phyloP scores from a whole-genome alignment of 2,329 filamentous ascomycete species.

The Clarireedia sp. region DNA sequence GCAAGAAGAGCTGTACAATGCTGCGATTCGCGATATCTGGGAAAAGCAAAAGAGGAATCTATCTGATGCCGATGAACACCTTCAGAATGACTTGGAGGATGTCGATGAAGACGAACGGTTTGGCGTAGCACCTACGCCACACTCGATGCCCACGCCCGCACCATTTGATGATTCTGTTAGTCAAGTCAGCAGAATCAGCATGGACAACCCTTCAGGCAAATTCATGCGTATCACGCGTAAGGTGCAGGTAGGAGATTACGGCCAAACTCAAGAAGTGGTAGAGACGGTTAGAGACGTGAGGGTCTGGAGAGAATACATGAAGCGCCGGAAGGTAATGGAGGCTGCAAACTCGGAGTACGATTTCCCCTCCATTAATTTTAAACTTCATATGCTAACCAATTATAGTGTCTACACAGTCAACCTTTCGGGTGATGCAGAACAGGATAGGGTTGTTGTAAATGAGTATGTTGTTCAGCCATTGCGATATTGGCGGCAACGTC shows the following conservation, averaged over 20 bases:
- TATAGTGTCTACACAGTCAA: slow-evolving; percentile 49
- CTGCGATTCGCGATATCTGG: slow-evolving; percentile 89
- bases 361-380: not conserved
- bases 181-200: slow-evolving; percentile 62
- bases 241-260: slow-evolving; percentile 48
- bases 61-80: slow-evolving; percentile 61
- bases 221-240: slow-evolving; percentile 69
- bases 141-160: slow-evolving; percentile 57
- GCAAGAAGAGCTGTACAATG: slow-evolving; percentile 86
- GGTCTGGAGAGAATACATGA: slow-evolving; percentile 84
- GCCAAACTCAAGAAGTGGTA: slow-evolving; percentile 52
- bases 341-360: slow-evolving; percentile 58
- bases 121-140: slow-evolving; percentile 47
- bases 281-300: slow-evolving; percentile 68
- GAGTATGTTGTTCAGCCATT: slow-evolving; percentile 35
- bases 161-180: slow-evolving; percentile 69
- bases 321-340: slow-evolving; percentile 47
- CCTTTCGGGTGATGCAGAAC: slow-evolving; percentile 59
- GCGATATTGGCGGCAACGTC: too few relatives aligned
- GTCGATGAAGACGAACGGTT: slow-evolving; percentile 47
- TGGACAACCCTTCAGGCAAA: slow-evolving; percentile 56
- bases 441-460: slow-evolving; percentile 53
- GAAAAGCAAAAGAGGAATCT: slow-evolving; percentile 75
- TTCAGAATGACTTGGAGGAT: slow-evolving; percentile 43
- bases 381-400: slow-evolving; percentile 12